These are phyloP conservation scores for Thalia dealbata DNA, from an alignment of 176 grass and related monocot genomes.

Conservation along the genomic window DNA sequence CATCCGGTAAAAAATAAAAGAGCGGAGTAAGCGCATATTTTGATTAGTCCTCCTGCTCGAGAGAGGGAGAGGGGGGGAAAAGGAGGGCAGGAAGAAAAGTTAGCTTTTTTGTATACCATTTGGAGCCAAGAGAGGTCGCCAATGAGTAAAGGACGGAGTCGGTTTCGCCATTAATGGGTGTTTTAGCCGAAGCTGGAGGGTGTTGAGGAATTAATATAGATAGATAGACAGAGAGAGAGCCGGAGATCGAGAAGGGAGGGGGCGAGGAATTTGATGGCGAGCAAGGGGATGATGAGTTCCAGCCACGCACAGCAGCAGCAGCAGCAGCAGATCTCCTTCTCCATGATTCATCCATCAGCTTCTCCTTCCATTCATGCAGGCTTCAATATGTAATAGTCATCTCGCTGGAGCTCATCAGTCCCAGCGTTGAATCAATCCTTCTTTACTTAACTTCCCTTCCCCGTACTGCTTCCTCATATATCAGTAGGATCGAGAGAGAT, in stretches of 20 bases:
- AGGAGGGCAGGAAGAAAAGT: background rate
- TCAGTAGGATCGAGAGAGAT: background rate
- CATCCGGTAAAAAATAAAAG: background rate
- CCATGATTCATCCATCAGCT: constrained; percentile 37
- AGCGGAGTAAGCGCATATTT: background rate
- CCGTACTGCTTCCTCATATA: background rate
- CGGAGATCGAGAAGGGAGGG: constrained; percentile 9
- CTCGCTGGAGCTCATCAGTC: background rate
- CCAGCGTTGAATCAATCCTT: background rate
- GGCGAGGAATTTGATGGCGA: background rate
- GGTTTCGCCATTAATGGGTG: constrained; percentile 23
- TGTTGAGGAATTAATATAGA: too few relatives aligned
- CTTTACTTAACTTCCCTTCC: background rate
- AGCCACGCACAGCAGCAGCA: constrained; percentile 27
- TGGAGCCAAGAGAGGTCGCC: background rate
- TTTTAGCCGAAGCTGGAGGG: background rate
- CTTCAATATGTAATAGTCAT: constrained; percentile 45
- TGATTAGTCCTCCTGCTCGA: background rate
- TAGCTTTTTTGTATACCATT: background rate
- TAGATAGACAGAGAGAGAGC: constrained; percentile 12
- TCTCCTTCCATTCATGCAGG: constrained; percentile 46
- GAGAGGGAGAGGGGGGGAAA: background rate
- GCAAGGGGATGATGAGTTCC: background rate
- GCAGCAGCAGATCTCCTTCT: constrained; percentile 62
- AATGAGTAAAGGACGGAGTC: constrained; percentile 16